Evolutionary conservation across 768 basidiomycete species (phyloP).

Genomic region (Rhodosporidiobolus odoratus): DNA sequence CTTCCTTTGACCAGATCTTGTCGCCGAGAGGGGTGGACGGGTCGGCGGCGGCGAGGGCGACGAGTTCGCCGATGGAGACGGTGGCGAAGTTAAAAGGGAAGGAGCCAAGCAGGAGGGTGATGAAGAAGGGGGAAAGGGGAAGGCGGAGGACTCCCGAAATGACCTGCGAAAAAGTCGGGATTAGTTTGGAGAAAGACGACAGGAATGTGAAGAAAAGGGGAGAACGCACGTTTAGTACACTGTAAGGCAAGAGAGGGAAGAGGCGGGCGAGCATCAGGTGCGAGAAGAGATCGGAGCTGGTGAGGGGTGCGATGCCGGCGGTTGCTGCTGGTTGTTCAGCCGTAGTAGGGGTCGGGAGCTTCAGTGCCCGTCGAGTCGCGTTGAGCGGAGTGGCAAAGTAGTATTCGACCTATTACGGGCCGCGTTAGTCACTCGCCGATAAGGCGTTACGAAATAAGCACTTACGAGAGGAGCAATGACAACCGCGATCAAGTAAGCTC

Average conservation of each 20-base stretch:
- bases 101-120: slow-evolving; percentile 41
- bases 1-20: slow-evolving; percentile 41
- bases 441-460: not conserved
- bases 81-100: slow-evolving; percentile 44
- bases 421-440: not conserved
- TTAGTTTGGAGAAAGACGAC: slow-evolving; percentile 3
- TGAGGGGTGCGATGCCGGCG: slow-evolving; percentile 12
- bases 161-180: slow-evolving; percentile 16
- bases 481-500: slow-evolving; percentile 41
- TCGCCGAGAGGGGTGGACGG: slow-evolving; percentile 29
- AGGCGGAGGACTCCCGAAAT: slow-evolving; percentile 42
- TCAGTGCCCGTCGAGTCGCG: slow-evolving; percentile 35
- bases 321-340: not conserved
- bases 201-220: not conserved
- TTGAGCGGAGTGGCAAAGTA: slow-evolving; percentile 41
- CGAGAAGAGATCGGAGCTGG: slow-evolving; percentile 36
- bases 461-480: slow-evolving; percentile 41
- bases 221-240: slow-evolving; percentile 38
- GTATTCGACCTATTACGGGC: slow-evolving; percentile 30
- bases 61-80: slow-evolving; percentile 40
- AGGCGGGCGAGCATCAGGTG: slow-evolving; percentile 43
- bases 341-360: slow-evolving; percentile 3
- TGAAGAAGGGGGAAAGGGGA: slow-evolving; percentile 40
- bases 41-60: slow-evolving; percentile 37
- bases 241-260: slow-evolving; percentile 43